Base-by-base conservation (phyloP, 805 yeast genomes). In the Teunomyces tritomae region DNA sequence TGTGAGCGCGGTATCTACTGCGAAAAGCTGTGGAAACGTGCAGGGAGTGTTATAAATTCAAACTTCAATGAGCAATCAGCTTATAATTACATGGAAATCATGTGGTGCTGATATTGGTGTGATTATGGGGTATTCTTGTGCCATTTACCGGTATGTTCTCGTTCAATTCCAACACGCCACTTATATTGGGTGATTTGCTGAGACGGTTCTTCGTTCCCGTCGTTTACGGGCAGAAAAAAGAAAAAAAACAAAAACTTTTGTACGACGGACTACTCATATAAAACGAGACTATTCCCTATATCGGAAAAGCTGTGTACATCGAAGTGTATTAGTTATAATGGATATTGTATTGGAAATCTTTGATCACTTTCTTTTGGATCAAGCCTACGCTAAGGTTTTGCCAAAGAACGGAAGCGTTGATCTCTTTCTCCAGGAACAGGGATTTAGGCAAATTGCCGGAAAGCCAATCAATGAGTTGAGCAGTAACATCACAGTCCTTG, bases 321-420 rank as follows among this genome's bases (percentile, higher is more conserved):
- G 40, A 17, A 7, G 6, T 30, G 13, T 20, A n/a, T 11, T 39
- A 24, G 40, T 10, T 50, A 62, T 41, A 49, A 92, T 94, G 99
- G 99, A 94, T 85, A 73, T 94, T 61, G 90, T 89, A 20, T 77
- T 94, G 45, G 99, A 94, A 67, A 72, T 82, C 20, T 69, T 74
- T 40, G 99, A 94, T 68, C 76, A 87, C 42, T 87, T 70, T 57
- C 58, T 82, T 27, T 79, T 92, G 44, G 99, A 94, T 70, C 76
- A 73, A 63, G 70, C 81, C 13, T 92, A 90, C 58, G 87, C 97
- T 28, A 70, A 70, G 35, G 51, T 81, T 2, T 71, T 89, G 41
- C 96, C 96, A 11, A 72, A 76, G 7, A 68, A 81, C 8, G 64
- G 83, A 39, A 68, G 74, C 13, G 61, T 60, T 24, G 62, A 74